Base-by-base conservation (phyloP, 805 yeast genomes). In the Candida dajiaensis region DNA sequence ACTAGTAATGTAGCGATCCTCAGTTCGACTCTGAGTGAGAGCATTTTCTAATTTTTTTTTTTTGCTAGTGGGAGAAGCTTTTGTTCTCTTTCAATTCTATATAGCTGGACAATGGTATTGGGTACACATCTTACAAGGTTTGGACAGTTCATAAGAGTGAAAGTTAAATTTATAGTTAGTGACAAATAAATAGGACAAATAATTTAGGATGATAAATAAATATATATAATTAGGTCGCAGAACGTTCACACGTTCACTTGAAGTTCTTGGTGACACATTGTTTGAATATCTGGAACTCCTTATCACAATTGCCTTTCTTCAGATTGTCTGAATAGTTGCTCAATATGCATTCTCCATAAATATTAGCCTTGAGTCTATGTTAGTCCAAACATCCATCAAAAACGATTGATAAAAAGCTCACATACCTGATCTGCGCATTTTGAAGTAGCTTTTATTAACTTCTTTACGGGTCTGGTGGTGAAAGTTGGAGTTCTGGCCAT, bases 1-100 rank as follows among this genome's bases (percentile, higher is more conserved):
- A 80, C 85, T 80, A 80, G 85, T 81, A 81, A 80, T 80, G 86
- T 80, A 74, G 79, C 80, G 85, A 81, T 80, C 85, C 80, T 80
- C 82, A 78, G 83, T 78, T 78, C 83, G 77, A 78, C 69, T 78
- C 83, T 77, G 82, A 80, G 77, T 77, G 76, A 78, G 72, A 79
- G 81, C 81, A 74, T 26, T 50, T n/a, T 53, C 54, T 59, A 58
- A 62, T 56, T 42, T 25, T 16, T 36, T 16, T 35, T 26, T 7
- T 15, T 16, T 5, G 15, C 19, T n/a, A 15, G 18, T 9, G n/a
- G n/a, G 6, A 31, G 15, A 28, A 12, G n/a, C n/a, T 12, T 15
- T 28, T 28, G 10, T 12, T 15, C n/a, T 28, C 10, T 28, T 28
- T 28, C 11, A 6, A 6, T 15, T 28, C n/a, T 15, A 28, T 12